Percentiles rank a stretch among this genome's conserved stretches.
phyloP scores from a whole-genome alignment of 371 early-diverging fungal species.

The Entomophthora muscae region DNA sequence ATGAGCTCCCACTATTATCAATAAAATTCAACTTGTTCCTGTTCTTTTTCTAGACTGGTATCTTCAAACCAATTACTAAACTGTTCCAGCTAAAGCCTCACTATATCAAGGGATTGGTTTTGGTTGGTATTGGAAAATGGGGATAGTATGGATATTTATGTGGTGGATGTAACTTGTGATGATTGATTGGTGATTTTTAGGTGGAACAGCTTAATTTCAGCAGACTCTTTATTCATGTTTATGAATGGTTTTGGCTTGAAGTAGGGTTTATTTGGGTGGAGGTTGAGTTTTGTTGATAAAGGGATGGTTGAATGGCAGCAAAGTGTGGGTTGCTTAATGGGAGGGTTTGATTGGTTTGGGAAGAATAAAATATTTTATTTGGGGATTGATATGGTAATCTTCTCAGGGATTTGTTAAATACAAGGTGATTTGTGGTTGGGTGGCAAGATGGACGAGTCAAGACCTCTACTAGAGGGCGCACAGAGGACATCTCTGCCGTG shows the following conservation, averaged over 20 bases:
- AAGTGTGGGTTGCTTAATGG: not conserved
- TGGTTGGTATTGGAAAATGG: too few species aligned
- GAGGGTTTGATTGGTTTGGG: too few species aligned
- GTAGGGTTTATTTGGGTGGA: not conserved
- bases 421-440: not conserved
- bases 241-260: not conserved
- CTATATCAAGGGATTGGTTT: too few species aligned
- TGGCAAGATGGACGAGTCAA: not conserved
- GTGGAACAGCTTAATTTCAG: too few species aligned
- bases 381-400: not conserved
- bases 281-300: not conserved
- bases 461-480: not conserved
- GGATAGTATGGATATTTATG: not conserved
- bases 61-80: too few species aligned
- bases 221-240: not conserved
- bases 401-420: not conserved
- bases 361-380: too few species aligned
- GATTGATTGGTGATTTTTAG: too few species aligned
- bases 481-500: constrained; percentile 23
- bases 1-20: too few species aligned
- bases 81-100: too few species aligned
- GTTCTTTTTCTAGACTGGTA: too few species aligned
- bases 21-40: too few species aligned
- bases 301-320: not conserved
- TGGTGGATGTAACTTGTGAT: not conserved